Conservation (phyloP, 495 filamentous ascomycete species). For the Talaromyces ruber region DNA sequence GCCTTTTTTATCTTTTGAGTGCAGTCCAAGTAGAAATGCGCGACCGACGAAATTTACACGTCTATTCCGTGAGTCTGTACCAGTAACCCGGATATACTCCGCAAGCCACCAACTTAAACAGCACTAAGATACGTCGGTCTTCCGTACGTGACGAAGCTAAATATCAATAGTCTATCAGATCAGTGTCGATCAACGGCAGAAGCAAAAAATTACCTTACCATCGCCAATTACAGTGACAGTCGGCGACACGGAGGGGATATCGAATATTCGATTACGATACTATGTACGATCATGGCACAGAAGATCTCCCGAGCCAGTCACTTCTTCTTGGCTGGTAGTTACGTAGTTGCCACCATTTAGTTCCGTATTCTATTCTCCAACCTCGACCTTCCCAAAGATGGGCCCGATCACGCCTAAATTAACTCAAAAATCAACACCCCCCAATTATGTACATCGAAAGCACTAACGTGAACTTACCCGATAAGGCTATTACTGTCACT, state of each 20-base stretch:
- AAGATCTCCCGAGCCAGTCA: background rate
- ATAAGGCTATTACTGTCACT: background rate
- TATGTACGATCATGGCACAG: background rate
- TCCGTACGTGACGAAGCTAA: slow-evolving; percentile 1
- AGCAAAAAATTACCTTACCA: background rate
- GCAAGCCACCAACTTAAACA: background rate
- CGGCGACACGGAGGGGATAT: background rate
- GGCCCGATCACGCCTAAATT: background rate
- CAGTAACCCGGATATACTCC: background rate
- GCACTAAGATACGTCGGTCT: background rate
- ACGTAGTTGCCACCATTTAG: too few species aligned
- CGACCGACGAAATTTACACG: background rate
- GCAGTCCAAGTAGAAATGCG: background rate
- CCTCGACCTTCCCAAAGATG: background rate
- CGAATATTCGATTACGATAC: background rate
- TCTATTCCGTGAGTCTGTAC: background rate
- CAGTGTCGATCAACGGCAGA: slow-evolving; percentile 4
- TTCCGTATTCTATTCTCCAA: background rate
- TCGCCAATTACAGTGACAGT: background rate
- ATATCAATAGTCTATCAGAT: slow-evolving; percentile 7
- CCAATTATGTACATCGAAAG: background rate
- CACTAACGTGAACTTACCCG: background rate
- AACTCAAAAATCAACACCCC: background rate
- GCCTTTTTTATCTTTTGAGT: background rate
- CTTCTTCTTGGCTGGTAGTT: background rate